These are phyloP conservation scores for Cercospora sojina DNA, from an alignment of 2,329 filamentous ascomycete species.

Conservation along the genomic window DNA sequence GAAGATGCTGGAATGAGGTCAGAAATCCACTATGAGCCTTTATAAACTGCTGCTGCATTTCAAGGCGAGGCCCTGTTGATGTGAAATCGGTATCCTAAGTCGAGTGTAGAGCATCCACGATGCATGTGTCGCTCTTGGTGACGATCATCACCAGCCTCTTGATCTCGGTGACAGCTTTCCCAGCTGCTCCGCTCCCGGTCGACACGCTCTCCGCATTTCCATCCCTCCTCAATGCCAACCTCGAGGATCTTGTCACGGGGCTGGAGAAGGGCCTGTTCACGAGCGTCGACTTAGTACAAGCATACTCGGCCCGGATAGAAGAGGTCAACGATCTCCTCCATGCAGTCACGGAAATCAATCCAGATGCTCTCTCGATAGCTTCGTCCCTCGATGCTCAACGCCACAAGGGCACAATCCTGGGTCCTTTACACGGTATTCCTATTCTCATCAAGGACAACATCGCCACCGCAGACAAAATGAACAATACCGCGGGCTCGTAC, in stretches of 20 bases:
- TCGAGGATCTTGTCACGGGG: conserved; percentile 52
- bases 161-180: not conserved
- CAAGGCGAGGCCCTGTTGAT: not conserved
- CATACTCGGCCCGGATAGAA: conserved; percentile 53
- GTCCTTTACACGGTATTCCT: conserved; percentile 63
- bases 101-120: not conserved
- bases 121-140: not conserved
- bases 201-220: conserved; percentile 33
- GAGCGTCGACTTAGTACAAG: conserved; percentile 58
- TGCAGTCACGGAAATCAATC: conserved; percentile 56
- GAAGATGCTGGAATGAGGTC: not conserved
- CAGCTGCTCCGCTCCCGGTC: not conserved
- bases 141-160: not conserved
- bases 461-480: conserved; percentile 61
- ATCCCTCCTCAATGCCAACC: conserved; percentile 51
- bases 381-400: conserved; percentile 51
- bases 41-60: not conserved
- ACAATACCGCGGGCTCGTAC: conserved; percentile 65
- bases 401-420: conserved; percentile 47
- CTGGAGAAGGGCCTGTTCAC: conserved; percentile 53
- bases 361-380: conserved; percentile 54
- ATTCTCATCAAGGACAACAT: conserved; percentile 69
- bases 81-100: not conserved
- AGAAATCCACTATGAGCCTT: not conserved
- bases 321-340: conserved; percentile 56